Percentiles rank a stretch among this genome's conserved stretches.
Evolutionary conservation across 1,284 basidiomycete species (phyloP).

Genomic region (Tilletia caries): DNA sequence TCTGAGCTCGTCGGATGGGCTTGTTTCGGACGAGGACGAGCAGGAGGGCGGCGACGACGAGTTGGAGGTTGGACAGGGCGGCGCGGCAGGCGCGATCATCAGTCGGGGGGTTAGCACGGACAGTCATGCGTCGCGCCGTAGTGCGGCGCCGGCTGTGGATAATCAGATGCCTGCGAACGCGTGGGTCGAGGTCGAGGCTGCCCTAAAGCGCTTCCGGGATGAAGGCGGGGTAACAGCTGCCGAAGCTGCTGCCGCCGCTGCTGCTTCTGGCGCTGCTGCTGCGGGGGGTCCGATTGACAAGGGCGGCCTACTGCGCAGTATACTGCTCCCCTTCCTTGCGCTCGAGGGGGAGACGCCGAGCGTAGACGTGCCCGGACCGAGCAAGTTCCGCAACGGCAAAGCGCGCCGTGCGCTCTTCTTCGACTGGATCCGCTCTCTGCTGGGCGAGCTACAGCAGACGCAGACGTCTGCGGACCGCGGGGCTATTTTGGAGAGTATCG

Average conservation of each 20-base stretch:
- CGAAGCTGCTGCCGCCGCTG: neutral
- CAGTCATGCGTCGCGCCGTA: neutral
- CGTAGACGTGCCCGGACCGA: constrained; percentile 28
- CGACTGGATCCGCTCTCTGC: constrained; percentile 43
- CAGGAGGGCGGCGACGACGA: neutral
- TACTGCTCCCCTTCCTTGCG: constrained; percentile 46
- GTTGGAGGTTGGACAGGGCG: neutral
- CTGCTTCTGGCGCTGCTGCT: neutral
- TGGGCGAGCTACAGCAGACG: constrained; percentile 44
- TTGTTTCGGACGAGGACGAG: neutral
- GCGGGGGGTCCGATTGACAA: constrained; percentile 28
- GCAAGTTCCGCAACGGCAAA: constrained; percentile 23
- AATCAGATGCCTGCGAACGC: constrained; percentile 39
- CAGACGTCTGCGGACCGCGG: constrained; percentile 49
- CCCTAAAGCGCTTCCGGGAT: constrained; percentile 37
- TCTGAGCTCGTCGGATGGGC: constrained; percentile 24
- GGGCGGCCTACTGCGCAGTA: constrained; percentile 37
- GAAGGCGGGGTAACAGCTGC: neutral
- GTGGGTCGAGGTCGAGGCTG: constrained; percentile 44
- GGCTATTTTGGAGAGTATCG: constrained; percentile 47
- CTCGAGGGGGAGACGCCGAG: constrained; percentile 44
- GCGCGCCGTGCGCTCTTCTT: constrained; percentile 42
- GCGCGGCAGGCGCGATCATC: no score
- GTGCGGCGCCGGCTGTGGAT: constrained; percentile 6
- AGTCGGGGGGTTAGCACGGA: neutral